Base-by-base conservation (phyloP, 495 filamentous ascomycete species). In the Lasiosphaeria ovina region DNA sequence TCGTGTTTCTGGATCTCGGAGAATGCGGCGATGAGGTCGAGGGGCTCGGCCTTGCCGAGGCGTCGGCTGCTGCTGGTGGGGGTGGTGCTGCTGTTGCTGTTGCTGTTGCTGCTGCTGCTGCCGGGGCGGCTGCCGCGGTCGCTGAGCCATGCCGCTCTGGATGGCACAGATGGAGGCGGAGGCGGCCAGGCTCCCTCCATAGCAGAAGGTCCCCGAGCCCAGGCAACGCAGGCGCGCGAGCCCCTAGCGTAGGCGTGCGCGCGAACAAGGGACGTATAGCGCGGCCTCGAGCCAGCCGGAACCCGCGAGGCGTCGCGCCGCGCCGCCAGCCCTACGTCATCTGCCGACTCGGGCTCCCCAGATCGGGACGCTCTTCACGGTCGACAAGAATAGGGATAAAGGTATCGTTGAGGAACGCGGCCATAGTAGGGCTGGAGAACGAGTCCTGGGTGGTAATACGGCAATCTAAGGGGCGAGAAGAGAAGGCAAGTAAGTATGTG, bases 1-100 rank as follows among this genome's bases (percentile, higher is more conserved):
- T n/a, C n/a, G n/a, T n/a, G n/a, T n/a, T n/a, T n/a, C n/a, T 98
- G 98, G 36, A 93, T 97, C 17, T 92, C 95, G 51, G 94, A 94
- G 72, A 97, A 98, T 17, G 98, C 86, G 0, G 94, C 95, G 62
- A 96, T 88, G 6, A 98, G 82, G 65, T 93, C 86, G 0, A 94
- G 95, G 0, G 95, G 98, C 33, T 97, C 80, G 69, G 98, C 97
- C 24, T 97, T 90, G 71, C 97, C 98, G 50, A 98, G 79, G 10
- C 95, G 94, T 94, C 95, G 98, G 33, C 94, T 95, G 3, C 92
- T 94, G 2, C 88, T 91, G 24, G 91, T 91, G 40, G 87, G 95
- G 14, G 93, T 92, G 5, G 93, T 93, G 76, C 96, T 90, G 35
- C 95, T 90, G 76, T 95, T 98, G 76, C 96, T 96, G 89, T 97